Base-by-base conservation (phyloP, 257 asterid species). In the Solanum stenotomum region DNA sequence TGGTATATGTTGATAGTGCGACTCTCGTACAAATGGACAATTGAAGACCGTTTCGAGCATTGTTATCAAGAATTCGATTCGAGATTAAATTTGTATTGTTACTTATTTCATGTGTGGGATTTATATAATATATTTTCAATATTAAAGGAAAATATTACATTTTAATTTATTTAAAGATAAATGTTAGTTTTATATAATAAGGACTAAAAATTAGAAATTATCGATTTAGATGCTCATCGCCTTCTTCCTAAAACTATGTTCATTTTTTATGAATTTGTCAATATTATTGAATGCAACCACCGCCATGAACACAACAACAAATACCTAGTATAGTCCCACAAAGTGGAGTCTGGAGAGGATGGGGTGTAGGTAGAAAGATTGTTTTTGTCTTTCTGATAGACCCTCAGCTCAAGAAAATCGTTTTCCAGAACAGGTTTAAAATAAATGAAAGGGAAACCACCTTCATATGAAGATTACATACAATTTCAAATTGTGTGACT, bases 1-100 rank as follows among this genome's bases (percentile, higher is more conserved):
- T 98, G 90, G 68, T 96, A 96, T 88, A 94, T 88, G 90, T 95
- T 95, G 52, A 96, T 95, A 42, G 98, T 91, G 93, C 18, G 89
- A 65, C 74, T 4, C 8, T 90, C 88, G 98, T 94, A 94, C 98
- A 94, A 90, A 95, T 49, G 20, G 61, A 15, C 1, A 15, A 49
- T 49, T 49, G 61, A 49, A 14, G 61, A 49, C 61, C 6, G 22
- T 49, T 49, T 49, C 3, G 61, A 49, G 61, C 1, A 49, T 15
- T 49, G 8, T 49, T 15, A 49, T 49, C 61, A 49, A 49, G 23
- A 49, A 49, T 15, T 49, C 22, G 0, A 15, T 5, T 49, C 3
- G 3, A 15, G 61, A 49, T 49, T 49, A 49, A 49, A 49, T 15
- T 49, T 49, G 63, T 1, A 56, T 56, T 56, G 65, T 18, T 16